These are phyloP conservation scores for Hanseniaspora gamundiae DNA, from an alignment of 1,139 yeast genomes.

Conservation along the genomic window DNA sequence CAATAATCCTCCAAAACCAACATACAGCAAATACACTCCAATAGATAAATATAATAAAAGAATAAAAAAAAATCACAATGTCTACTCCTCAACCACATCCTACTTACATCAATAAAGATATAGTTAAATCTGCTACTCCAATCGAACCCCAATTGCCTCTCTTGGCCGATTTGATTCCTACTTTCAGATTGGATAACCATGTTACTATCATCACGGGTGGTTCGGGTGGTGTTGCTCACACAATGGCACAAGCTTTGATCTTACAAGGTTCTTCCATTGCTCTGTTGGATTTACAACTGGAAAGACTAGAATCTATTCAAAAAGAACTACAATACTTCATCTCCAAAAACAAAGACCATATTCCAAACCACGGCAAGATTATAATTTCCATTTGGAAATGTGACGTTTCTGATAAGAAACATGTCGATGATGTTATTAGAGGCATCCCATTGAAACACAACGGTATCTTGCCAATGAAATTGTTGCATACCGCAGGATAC, in stretches of 20 bases:
- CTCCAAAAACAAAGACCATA: slow-evolving; percentile 33
- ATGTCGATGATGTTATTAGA: slow-evolving; percentile 47
- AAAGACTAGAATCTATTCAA: slow-evolving; percentile 45
- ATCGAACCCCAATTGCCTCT: slow-evolving; percentile 10
- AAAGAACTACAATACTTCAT: slow-evolving; percentile 47
- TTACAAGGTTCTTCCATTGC: slow-evolving; percentile 68
- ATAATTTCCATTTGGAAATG: slow-evolving; percentile 62
- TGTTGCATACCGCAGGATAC: slow-evolving; percentile 76
- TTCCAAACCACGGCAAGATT: slow-evolving; percentile 29
- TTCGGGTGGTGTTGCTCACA: slow-evolving; percentile 66
- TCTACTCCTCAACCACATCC: slow-evolving; percentile 12
- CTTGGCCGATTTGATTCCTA: slow-evolving; percentile 27
- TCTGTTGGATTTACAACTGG: slow-evolving; percentile 58
- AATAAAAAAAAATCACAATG: slow-evolving; percentile 8
- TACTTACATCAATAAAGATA: neutral
- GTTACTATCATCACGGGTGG: slow-evolving; percentile 73
- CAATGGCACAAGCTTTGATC: slow-evolving; percentile 48
- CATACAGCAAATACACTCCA: no score
- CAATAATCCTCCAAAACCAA: no score
- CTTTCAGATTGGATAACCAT: slow-evolving; percentile 51
- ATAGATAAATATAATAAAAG: slow-evolving; percentile 5
- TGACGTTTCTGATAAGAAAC: slow-evolving; percentile 55
- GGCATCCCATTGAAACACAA: slow-evolving; percentile 39
- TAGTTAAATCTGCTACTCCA: slow-evolving; percentile 2
- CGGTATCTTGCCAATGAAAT: slow-evolving; percentile 43